These are phyloP conservation scores for Carpinus viminea DNA, from an alignment of 306 rosid genomes.

Conservation along the genomic window DNA sequence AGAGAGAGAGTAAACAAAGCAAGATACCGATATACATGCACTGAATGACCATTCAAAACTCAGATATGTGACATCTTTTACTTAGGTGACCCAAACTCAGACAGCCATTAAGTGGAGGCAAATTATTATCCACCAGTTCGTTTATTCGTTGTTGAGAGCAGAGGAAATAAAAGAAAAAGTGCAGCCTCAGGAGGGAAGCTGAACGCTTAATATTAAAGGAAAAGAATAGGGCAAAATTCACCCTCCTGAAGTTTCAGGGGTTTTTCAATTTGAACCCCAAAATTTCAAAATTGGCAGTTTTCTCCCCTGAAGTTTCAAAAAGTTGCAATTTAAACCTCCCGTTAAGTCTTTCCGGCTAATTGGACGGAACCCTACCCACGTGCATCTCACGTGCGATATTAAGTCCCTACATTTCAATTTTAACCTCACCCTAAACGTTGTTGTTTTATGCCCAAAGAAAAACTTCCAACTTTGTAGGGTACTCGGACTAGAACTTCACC, in stretches of 20 bases:
- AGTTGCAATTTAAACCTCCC: too few relatives aligned
- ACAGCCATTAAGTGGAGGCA: neutral
- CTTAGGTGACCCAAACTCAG: neutral
- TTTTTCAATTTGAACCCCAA: too few relatives aligned
- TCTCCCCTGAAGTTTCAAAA: too few relatives aligned
- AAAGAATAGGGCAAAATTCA: too few relatives aligned
- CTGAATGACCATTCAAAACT: neutral
- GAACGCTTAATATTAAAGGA: neutral
- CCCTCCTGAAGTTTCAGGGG: too few relatives aligned
- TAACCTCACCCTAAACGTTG: too few relatives aligned
- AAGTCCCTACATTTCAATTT: too few relatives aligned
- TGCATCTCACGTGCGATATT: too few relatives aligned
- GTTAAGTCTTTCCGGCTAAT: too few relatives aligned
- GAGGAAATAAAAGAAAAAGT: neutral
- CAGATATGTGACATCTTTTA: neutral
- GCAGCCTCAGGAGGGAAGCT: neutral
- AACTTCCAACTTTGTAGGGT: conserved; percentile 50
- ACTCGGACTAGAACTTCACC: conserved; percentile 65
- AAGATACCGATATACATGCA: neutral
- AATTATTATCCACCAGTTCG: conserved; percentile 1
- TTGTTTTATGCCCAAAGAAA: too few relatives aligned
- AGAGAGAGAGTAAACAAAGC: neutral
- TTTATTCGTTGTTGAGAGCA: neutral
- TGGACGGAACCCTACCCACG: too few relatives aligned
- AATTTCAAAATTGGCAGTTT: too few relatives aligned